These are phyloP conservation scores for Akanthomyces lecanii DNA, from an alignment of 2,329 filamentous ascomycete genomes.

Conservation along the genomic window DNA sequence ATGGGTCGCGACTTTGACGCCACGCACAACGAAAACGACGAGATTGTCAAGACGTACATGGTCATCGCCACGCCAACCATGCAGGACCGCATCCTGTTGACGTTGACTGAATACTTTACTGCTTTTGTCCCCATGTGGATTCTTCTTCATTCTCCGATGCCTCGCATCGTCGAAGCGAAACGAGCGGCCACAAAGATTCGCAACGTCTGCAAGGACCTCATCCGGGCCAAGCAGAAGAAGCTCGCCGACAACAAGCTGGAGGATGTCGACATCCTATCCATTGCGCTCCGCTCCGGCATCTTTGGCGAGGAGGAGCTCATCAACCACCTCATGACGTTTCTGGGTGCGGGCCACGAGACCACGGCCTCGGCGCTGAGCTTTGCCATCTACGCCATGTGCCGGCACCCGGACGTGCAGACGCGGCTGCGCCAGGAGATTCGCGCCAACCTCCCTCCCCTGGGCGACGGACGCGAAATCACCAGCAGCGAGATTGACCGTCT, in stretches of 20 bases:
- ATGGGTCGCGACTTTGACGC: slow-evolving; percentile 52
- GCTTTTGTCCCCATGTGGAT: neutral
- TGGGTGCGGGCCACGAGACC: slow-evolving; percentile 73
- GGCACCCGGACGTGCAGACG: slow-evolving; percentile 59
- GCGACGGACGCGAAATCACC: slow-evolving; percentile 27
- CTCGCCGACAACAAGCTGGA: slow-evolving; percentile 37
- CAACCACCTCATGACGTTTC: slow-evolving; percentile 67
- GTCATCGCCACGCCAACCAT: neutral
- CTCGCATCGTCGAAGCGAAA: neutral
- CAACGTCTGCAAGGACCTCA: slow-evolving; percentile 57
- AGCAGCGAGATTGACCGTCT: slow-evolving; percentile 60
- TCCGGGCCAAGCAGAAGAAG: slow-evolving; percentile 59
- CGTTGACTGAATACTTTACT: neutral
- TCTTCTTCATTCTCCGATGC: neutral
- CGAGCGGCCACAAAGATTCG: slow-evolving; percentile 53
- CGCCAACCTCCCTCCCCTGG: slow-evolving; percentile 49
- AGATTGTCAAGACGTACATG: slow-evolving; percentile 40
- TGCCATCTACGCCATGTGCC: slow-evolving; percentile 59
- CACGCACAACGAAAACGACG: slow-evolving; percentile 32
- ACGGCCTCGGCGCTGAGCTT: slow-evolving; percentile 7
- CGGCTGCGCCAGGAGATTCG: slow-evolving; percentile 66
- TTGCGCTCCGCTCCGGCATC: slow-evolving; percentile 65
- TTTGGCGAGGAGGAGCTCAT: slow-evolving; percentile 66
- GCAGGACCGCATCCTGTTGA: neutral
- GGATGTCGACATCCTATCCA: slow-evolving; percentile 67